Conservation (phyloP, 306 rosid species). For the Senna tora region DNA sequence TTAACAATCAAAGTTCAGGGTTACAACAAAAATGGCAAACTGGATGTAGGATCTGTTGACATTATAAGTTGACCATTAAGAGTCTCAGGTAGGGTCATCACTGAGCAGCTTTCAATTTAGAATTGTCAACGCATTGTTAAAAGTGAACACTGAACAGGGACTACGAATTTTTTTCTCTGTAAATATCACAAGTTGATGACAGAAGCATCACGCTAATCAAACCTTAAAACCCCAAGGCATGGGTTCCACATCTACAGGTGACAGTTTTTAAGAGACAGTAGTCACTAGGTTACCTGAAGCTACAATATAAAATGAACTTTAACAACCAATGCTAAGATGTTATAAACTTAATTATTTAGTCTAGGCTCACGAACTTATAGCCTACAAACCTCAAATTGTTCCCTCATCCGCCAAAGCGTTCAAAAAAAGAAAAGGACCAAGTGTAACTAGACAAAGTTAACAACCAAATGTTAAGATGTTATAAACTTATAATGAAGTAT, state of each 20-base stretch:
- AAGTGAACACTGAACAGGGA: background rate
- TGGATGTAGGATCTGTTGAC: constrained; percentile 10
- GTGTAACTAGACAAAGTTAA: background rate
- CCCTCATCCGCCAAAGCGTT: background rate
- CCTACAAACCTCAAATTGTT: constrained; percentile 16
- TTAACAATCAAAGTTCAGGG: background rate
- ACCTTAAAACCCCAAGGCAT: background rate
- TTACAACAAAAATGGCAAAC: constrained; percentile 8
- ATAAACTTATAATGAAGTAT: constrained; percentile 14
- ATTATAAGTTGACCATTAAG: constrained; percentile 12
- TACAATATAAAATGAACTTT: background rate
- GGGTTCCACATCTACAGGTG: constrained; percentile 11
- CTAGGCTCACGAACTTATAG: background rate
- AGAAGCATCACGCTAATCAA: constrained; percentile 19
- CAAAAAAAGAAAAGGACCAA: constrained; percentile 23
- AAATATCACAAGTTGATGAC: background rate
- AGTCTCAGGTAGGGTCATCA: background rate
- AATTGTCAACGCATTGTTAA: background rate
- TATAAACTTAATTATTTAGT: constrained; percentile 8
- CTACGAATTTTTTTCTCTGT: background rate
- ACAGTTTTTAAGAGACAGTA: constrained; percentile 5
- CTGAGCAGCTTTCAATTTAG: background rate
- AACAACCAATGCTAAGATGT: too few relatives aligned
- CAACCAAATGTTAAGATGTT: constrained; percentile 6
- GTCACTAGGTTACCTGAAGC: constrained; percentile 11